Evolutionary conservation across 257 asterid genomes (phyloP).

Genomic region (Oldenlandia corymbosa): DNA sequence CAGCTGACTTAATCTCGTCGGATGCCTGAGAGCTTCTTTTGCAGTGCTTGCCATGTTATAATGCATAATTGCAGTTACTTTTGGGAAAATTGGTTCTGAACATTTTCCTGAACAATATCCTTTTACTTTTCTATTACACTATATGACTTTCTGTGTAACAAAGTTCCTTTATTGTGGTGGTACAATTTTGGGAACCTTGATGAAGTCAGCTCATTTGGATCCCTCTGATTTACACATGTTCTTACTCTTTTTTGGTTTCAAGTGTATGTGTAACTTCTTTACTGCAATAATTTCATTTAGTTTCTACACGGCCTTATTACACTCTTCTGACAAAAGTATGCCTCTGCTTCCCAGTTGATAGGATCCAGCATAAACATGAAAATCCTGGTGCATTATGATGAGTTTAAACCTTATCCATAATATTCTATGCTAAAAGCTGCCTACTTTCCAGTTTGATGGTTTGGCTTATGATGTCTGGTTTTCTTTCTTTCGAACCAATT

Average conservation of each 20-base stretch:
- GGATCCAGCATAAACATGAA: neutral
- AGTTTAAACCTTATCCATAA: neutral
- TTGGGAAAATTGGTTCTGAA: too few relatives aligned
- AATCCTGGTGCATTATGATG: neutral
- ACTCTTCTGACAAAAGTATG: neutral
- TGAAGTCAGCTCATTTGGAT: neutral
- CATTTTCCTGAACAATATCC: neutral
- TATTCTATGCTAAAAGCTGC: neutral
- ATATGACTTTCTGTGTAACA: neutral
- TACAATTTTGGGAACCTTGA: neutral
- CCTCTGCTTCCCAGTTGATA: neutral
- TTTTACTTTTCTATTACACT: too few relatives aligned
- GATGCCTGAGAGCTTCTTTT: too few relatives aligned
- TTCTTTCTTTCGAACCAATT: neutral
- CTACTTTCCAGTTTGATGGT: neutral
- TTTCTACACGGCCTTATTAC: neutral
- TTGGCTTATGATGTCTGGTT: neutral
- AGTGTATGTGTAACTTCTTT: neutral
- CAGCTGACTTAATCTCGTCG: too few relatives aligned
- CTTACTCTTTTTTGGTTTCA: neutral
- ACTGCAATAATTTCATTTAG: neutral
- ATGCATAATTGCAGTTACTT: too few relatives aligned
- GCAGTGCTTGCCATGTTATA: too few relatives aligned
- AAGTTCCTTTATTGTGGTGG: neutral
- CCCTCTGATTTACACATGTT: neutral